A percentile compares a stretch with the other conserved stretches of the same genome.
Conservation (phyloP, 345 rosid species). For the Salix udensis region DNA sequence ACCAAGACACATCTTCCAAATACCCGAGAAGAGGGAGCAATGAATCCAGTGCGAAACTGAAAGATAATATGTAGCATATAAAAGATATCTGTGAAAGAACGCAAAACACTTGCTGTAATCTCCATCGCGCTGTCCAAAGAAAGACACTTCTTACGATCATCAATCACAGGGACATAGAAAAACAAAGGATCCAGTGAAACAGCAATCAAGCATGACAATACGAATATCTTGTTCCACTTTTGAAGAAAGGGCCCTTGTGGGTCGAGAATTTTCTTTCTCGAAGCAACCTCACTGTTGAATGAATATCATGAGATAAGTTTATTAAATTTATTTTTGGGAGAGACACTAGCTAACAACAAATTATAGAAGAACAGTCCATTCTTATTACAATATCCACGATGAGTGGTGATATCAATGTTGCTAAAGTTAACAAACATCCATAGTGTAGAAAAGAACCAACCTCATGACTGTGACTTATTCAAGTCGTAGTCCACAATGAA, state of each 20-base stretch:
- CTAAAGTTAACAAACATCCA: background rate
- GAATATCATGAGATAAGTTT: slow-evolving; percentile 35
- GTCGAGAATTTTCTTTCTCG: slow-evolving; percentile 59
- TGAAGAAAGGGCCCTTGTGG: slow-evolving; percentile 88
- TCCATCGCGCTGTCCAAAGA: slow-evolving; percentile 66
- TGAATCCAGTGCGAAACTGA: slow-evolving; percentile 88
- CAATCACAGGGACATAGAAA: slow-evolving; percentile 70
- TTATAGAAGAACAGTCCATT: too few species aligned
- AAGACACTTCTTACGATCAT: slow-evolving; percentile 55
- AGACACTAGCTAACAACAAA: too few species aligned
- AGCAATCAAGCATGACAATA: slow-evolving; percentile 76
- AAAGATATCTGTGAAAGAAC: slow-evolving; percentile 79
- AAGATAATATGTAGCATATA: slow-evolving; percentile 75
- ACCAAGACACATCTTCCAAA: slow-evolving; percentile 94
- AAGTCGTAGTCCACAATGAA: background rate
- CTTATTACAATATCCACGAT: too few species aligned
- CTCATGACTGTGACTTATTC: slow-evolving; percentile 32
- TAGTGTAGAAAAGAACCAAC: slow-evolving; percentile 24
- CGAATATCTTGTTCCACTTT: slow-evolving; percentile 92
- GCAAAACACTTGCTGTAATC: slow-evolving; percentile 70
- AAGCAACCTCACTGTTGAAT: slow-evolving; percentile 34
- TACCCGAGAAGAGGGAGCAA: slow-evolving; percentile 88
- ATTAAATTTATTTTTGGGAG: too few species aligned
- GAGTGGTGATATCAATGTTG: too few species aligned
- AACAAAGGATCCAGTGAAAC: slow-evolving; percentile 94